Conservation (phyloP, 75 land plant species). For the Sequoia sempervirens region DNA sequence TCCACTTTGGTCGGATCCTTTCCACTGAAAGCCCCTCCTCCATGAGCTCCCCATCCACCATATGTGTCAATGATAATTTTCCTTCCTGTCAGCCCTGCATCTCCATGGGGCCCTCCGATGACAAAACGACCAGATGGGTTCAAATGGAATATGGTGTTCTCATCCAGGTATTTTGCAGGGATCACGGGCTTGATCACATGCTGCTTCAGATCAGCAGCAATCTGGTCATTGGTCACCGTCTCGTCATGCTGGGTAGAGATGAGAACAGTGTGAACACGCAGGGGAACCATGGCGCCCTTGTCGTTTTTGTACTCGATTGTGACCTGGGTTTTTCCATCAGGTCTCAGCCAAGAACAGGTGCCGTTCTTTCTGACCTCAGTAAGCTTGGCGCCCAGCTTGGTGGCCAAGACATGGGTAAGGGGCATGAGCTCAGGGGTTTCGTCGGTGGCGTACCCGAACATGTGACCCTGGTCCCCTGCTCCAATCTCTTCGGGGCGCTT, state of each 20-base stretch:
- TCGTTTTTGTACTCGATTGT: slow-evolving; percentile 55
- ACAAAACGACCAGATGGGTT: slow-evolving; percentile 51
- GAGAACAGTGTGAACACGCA: slow-evolving; percentile 46
- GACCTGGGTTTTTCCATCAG: slow-evolving; percentile 51
- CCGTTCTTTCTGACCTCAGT: slow-evolving; percentile 47
- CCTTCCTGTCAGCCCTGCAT: slow-evolving; percentile 52
- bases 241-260: slow-evolving; percentile 64
- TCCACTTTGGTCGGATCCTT: slow-evolving; percentile 46
- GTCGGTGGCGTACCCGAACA: slow-evolving; percentile 71
- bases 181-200: slow-evolving; percentile 42
- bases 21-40: slow-evolving; percentile 35
- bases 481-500: slow-evolving; percentile 75
- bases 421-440: slow-evolving; percentile 56
- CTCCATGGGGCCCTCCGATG: slow-evolving; percentile 55
- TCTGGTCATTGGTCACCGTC: slow-evolving; percentile 51
- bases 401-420: slow-evolving; percentile 47
- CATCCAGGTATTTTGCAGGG: slow-evolving; percentile 57
- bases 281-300: slow-evolving; percentile 41
- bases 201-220: slow-evolving; percentile 45
- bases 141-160: slow-evolving; percentile 68
- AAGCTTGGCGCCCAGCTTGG: slow-evolving; percentile 48
- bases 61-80: slow-evolving; percentile 58
- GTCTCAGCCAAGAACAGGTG: slow-evolving; percentile 48
- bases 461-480: slow-evolving; percentile 72
- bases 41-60: slow-evolving; percentile 45